Evolutionary conservation across 208 protist species (phyloP), one percentile per base, ranked within the genome.

Genomic region (Leptomonas seymouri): DNA sequence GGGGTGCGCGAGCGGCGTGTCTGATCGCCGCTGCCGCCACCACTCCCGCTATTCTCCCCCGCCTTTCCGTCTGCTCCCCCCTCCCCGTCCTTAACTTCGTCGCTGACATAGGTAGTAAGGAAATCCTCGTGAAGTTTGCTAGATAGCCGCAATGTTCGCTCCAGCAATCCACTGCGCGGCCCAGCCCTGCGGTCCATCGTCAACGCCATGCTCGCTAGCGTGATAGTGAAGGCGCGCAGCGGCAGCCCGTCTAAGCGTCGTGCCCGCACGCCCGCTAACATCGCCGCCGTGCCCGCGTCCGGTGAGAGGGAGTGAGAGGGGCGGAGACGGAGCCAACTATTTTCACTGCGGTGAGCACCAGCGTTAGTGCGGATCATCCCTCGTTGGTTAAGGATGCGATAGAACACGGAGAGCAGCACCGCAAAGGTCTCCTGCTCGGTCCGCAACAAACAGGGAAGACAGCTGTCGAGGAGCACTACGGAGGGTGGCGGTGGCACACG

Each of bases 221-320:
- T 49, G 46, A 69, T 36, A 2, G 53, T 46, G 18, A 59, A 76
- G 6, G 71, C 28, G 3, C 46, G 60, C 54, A 68, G 55, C 14
- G 71, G 28, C 15, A 76, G n/a, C 15, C 49, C 46, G 23, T 5
- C n/a, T 21, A 44, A 9, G 15, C 4, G n/a, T 50, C 7, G 20
- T 28, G 5, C 12, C 18, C 12, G 23, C 58, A 3, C 16, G 3
- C 11, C 4, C 39, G 7, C 16, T 44, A n/a, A 15, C 27, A 18
- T 21, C n/a, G 5, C 25, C 25, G 34, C 23, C 7, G 21, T 16
- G 12, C 23, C 7, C 0, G 2, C 9, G 20, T 48, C 12, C 2
- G n/a, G 2, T 5, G 7, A n/a, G 41, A 36, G 1, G 8, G 7
- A 3, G 23, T 36, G 23, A 16, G 11, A 25, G 1, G 57, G 57